Evolutionary conservation across 2,329 filamentous ascomycete species (phyloP).

Genomic region (Paradendryphiella salina): DNA sequence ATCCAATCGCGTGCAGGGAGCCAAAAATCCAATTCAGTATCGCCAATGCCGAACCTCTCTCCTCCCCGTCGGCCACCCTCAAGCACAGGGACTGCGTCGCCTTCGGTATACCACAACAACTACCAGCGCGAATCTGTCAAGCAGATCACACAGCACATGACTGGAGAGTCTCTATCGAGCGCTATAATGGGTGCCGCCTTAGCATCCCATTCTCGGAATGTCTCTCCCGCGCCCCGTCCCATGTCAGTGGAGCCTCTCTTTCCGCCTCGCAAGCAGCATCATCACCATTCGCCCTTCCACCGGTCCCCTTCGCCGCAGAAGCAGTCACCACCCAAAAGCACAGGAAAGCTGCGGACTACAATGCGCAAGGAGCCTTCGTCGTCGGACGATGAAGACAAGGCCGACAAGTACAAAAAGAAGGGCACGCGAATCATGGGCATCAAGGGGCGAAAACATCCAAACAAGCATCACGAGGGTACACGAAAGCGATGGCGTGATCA

Average conservation of each 20-base stretch:
- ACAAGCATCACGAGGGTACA: conserved; percentile 74
- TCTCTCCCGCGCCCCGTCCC: conserved; percentile 44
- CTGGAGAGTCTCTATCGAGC: conserved; percentile 68
- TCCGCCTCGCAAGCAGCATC: conserved; percentile 48
- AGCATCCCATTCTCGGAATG: conserved; percentile 61
- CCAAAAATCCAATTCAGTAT: conserved; percentile 32
- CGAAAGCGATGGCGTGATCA: conserved; percentile 76
- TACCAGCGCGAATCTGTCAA: conserved; percentile 45
- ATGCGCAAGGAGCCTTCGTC: conserved; percentile 58
- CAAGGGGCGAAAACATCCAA: conserved; percentile 59
- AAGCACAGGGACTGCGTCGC: conserved; percentile 24
- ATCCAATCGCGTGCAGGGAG: conserved; percentile 42
- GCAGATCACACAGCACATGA: conserved; percentile 54
- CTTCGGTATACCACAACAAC: conserved; percentile 45
- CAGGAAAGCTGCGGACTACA: conserved; percentile 65
- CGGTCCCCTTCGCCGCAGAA: conserved; percentile 46
- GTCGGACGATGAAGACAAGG: conserved; percentile 58
- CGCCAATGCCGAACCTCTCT: conserved; percentile 27
- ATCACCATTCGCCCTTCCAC: conserved; percentile 43
- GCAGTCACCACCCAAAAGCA: conserved; percentile 44
- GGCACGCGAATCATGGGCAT: conserved; percentile 60
- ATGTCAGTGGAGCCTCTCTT: conserved; percentile 43
- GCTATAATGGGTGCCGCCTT: conserved; percentile 77
- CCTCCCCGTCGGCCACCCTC: conserved; percentile 30
- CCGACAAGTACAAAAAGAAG: conserved; percentile 56